Conservation (phyloP, 163 green algal species). For the Volvox carteri region DNA sequence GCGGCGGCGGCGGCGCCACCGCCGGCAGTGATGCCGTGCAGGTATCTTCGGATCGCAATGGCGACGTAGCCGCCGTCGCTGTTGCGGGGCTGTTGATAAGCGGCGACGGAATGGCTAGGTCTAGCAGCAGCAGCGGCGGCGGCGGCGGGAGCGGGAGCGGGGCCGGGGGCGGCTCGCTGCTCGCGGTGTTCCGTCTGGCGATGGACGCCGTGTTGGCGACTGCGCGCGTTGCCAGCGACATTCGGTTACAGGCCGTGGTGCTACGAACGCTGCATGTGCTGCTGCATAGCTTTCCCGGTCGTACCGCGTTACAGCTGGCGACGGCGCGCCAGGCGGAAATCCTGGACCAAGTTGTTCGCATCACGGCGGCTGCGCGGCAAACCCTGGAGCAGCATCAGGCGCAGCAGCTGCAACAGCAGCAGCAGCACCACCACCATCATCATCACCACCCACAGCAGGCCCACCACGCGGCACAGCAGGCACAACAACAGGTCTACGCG, state of each 20-base stretch:
- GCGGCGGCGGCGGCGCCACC: neutral
- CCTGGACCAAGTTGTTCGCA: slow-evolving; percentile 14
- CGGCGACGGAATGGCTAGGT: neutral
- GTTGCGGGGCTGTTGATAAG: neutral
- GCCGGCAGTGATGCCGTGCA: neutral
- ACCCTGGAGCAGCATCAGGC: slow-evolving; percentile 47
- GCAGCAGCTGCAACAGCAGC: slow-evolving; percentile 3
- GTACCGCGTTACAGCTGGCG: slow-evolving; percentile 20
- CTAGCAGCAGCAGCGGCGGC: neutral
- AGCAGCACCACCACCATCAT: neutral
- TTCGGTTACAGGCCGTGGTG: slow-evolving; percentile 55
- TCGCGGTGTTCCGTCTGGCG: slow-evolving; percentile 14
- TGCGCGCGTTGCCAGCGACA: slow-evolving; percentile 17
- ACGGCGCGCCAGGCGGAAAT: neutral
- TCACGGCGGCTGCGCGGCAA: neutral
- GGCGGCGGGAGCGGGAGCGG: neutral
- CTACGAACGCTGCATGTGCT: slow-evolving; percentile 59
- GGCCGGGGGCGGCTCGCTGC: slow-evolving; percentile 19
- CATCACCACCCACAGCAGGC: neutral
- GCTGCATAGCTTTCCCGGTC: slow-evolving; percentile 42
- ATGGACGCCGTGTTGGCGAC: slow-evolving; percentile 36
- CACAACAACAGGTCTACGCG: neutral
- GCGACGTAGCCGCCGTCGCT: neutral
- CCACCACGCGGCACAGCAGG: neutral
- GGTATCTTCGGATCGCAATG: neutral